Percentiles rank a stretch among this genome's conserved stretches.
Conservation (phyloP, 345 rosid species). For the Gossypium herbaceum region DNA sequence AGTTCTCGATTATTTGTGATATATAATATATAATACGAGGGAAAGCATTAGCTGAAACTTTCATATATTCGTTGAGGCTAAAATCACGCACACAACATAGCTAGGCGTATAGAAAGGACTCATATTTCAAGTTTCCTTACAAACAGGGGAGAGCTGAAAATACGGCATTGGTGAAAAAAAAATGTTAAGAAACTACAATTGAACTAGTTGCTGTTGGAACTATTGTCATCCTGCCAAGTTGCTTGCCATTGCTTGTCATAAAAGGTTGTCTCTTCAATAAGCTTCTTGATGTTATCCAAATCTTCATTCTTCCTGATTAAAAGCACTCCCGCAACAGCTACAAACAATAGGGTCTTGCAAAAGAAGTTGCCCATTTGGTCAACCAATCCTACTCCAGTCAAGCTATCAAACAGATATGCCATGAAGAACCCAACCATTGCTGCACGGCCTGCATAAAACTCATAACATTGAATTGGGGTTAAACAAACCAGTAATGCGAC, state of each 20-base stretch:
- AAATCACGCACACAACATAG: background rate
- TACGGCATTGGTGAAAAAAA: background rate
- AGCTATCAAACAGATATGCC: slow-evolving; percentile 96
- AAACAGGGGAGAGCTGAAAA: background rate
- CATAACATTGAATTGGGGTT: background rate
- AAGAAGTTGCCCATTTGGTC: slow-evolving; percentile 98
- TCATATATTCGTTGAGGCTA: background rate
- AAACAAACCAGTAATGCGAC: background rate
- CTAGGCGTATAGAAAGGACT: background rate
- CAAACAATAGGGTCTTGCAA: slow-evolving; percentile 85
- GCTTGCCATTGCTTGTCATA: slow-evolving; percentile 99
- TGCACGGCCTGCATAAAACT: slow-evolving; percentile 65
- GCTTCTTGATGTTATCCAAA: slow-evolving; percentile 55
- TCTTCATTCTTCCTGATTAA: slow-evolving; percentile 86
- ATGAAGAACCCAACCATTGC: slow-evolving; percentile 99
- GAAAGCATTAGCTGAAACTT: background rate
- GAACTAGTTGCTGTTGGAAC: slow-evolving; percentile 27
- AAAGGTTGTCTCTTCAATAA: slow-evolving; percentile 78
- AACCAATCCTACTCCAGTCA: slow-evolving; percentile 90
- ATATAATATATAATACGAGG: background rate
- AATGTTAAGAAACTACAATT: background rate
- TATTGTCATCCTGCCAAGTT: slow-evolving; percentile 68
- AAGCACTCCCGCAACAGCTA: slow-evolving; percentile 77
- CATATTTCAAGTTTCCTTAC: background rate
- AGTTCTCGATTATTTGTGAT: background rate